These are phyloP conservation scores for Misopates orontium DNA, from an alignment of 257 asterid genomes.

Conservation along the genomic window DNA sequence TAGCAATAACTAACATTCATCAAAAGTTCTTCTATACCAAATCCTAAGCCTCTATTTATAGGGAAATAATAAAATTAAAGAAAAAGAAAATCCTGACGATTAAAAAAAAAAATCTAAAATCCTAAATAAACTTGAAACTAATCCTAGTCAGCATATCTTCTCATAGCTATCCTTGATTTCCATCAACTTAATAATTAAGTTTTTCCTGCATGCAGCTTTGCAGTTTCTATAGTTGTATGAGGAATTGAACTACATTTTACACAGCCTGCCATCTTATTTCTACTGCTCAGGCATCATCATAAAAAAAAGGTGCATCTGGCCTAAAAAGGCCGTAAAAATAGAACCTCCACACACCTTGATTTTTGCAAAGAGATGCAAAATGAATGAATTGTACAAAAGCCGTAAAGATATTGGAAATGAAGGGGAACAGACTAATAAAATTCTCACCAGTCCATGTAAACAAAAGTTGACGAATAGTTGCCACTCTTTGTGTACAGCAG, in stretches of 20 bases:
- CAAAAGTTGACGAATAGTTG: constrained; percentile 93
- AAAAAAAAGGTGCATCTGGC: neutral
- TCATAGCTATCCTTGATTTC: too few species aligned
- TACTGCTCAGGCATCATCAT: neutral
- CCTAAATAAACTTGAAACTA: too few species aligned
- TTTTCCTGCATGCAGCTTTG: neutral
- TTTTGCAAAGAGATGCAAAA: neutral
- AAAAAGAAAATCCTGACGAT: too few species aligned
- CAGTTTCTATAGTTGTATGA: neutral
- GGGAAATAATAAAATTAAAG: too few species aligned
- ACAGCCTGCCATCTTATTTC: neutral
- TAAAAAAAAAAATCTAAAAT: too few species aligned
- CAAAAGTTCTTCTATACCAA: too few species aligned
- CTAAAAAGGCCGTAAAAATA: neutral
- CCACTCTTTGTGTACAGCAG: constrained; percentile 95
- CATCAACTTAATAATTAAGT: neutral
- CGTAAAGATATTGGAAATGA: neutral
- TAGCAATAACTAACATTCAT: too few species aligned
- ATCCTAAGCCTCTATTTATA: too few species aligned
- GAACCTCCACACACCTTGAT: neutral
- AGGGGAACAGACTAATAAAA: constrained; percentile 20
- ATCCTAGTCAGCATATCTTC: too few species aligned
- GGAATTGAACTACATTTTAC: neutral
- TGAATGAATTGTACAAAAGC: too few species aligned
- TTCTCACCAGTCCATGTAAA: constrained; percentile 95